These are phyloP conservation scores for Colletotrichum aenigma DNA, from an alignment of 2,329 filamentous ascomycete species.

Conservation along the genomic window DNA sequence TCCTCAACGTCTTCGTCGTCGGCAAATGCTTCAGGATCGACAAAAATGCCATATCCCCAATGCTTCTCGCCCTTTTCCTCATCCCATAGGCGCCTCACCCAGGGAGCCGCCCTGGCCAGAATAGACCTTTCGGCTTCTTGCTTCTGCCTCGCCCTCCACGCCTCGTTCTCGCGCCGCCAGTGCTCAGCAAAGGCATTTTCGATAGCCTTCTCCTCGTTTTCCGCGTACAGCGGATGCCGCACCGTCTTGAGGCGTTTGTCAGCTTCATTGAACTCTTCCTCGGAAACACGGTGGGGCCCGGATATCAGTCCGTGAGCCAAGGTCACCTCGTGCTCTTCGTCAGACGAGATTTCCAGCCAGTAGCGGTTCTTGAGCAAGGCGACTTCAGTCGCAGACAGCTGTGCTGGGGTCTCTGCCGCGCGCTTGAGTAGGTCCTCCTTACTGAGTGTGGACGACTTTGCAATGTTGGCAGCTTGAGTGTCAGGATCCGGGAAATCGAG, in stretches of 20 bases:
- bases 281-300: neutral
- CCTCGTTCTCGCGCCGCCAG: neutral
- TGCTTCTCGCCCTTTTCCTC: neutral
- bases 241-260: neutral
- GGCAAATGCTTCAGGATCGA: neutral
- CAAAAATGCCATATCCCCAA: neutral
- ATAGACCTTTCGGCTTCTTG: neutral
- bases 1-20: neutral
- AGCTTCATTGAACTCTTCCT: neutral
- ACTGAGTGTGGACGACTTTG: neutral
- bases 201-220: neutral
- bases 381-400: neutral
- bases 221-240: neutral
- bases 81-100: neutral
- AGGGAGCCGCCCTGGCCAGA: neutral
- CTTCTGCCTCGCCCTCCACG: neutral
- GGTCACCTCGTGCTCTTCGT: neutral
- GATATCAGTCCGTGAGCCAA: neutral
- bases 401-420: neutral
- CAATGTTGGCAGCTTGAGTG: neutral
- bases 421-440: neutral
- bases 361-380: neutral
- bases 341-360: neutral
- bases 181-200: neutral
- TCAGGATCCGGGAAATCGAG: neutral